Conservation (phyloP, 176 grass and related monocot species). For the Luzula sylvatica region DNA sequence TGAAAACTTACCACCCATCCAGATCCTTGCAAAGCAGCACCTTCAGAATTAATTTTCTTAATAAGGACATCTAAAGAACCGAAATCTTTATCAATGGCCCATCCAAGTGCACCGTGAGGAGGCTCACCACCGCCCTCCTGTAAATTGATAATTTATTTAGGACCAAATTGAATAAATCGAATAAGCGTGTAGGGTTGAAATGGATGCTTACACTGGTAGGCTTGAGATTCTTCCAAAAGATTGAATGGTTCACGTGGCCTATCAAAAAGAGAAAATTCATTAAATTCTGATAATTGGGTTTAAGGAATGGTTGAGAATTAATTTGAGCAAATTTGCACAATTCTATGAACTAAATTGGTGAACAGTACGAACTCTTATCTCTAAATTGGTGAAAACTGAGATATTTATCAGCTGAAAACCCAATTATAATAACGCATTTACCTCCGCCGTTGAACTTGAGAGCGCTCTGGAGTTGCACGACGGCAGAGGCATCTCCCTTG, state of each 20-base stretch:
- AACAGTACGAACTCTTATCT: no score
- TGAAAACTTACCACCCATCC: slow-evolving; percentile 95
- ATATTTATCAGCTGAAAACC: not conserved
- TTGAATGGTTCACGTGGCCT: slow-evolving; percentile 97
- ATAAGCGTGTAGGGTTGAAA: not conserved
- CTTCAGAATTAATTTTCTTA: slow-evolving; percentile 92
- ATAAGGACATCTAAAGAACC: slow-evolving; percentile 71
- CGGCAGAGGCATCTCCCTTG: slow-evolving; percentile 51
- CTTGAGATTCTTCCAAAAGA: slow-evolving; percentile 99
- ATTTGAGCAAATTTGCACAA: no score
- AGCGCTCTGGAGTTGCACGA: slow-evolving; percentile 76
- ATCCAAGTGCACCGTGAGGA: slow-evolving; percentile 71
- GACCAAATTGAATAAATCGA: no score
- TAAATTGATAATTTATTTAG: not conserved
- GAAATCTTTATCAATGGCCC: slow-evolving; percentile 90
- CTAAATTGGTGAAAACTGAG: not conserved
- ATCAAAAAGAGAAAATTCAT: slow-evolving; percentile 15
- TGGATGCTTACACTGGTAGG: slow-evolving; percentile 44
- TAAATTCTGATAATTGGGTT: not conserved
- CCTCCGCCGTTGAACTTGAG: slow-evolving; percentile 99
- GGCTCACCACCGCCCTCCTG: slow-evolving; percentile 91
- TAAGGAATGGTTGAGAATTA: no score
- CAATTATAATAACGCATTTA: not conserved
- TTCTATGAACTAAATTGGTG: no score
- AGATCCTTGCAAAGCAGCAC: slow-evolving; percentile 96